Conservation (phyloP, 2,329 filamentous ascomycete species). For the Clarireedia paspali region DNA sequence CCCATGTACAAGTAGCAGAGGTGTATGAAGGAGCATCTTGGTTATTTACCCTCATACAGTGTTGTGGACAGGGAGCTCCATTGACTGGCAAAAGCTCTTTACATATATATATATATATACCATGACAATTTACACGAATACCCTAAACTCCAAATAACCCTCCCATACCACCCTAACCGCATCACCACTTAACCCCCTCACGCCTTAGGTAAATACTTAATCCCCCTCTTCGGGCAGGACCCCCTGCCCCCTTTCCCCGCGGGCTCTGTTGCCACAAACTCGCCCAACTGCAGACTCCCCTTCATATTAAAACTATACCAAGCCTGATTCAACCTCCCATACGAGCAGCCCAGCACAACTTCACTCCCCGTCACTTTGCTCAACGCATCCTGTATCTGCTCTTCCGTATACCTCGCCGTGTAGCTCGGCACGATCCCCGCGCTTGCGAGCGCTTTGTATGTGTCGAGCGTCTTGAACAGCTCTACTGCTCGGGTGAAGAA, state of each 20-base stretch:
- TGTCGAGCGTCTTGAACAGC: constrained; percentile 45
- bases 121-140: no score
- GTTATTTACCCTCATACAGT: no score
- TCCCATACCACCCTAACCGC: no score
- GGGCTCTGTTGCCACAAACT: constrained; percentile 14
- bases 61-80: no score
- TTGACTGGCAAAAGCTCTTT: no score
- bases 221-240: constrained; percentile 12
- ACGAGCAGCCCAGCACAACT: constrained; percentile 38
- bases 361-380: constrained; percentile 36
- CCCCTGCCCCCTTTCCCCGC: constrained; percentile 12
- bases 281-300: constrained; percentile 15
- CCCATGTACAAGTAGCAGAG: no score
- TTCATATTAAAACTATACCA: constrained; percentile 34
- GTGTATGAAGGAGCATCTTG: no score
- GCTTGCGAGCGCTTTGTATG: constrained; percentile 32
- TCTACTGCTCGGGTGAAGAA: constrained; percentile 59
- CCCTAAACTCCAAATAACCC: no score
- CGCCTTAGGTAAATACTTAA: constrained; percentile 14
- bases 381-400: constrained; percentile 35
- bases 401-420: constrained; percentile 33
- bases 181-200: no score
- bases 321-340: constrained; percentile 39
- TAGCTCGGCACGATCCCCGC: constrained; percentile 47
- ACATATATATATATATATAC: no score